A percentile compares a stretch with the other conserved stretches of the same genome.
phyloP scores from a whole-genome alignment of 2,329 filamentous ascomycete species.

The Fusarium azukiicola region DNA sequence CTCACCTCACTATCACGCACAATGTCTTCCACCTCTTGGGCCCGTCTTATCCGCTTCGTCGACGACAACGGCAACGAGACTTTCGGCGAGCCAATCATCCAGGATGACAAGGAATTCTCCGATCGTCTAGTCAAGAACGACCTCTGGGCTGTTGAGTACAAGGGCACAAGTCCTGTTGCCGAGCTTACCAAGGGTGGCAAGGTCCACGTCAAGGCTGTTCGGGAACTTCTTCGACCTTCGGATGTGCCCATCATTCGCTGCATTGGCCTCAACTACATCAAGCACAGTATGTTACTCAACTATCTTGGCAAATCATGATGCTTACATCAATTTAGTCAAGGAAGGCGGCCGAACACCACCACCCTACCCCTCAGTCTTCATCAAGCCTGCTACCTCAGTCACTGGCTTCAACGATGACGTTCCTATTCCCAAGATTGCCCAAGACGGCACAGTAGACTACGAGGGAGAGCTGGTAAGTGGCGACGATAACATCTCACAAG shows the following conservation, averaged over 20 bases:
- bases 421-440: slow-evolving; percentile 69
- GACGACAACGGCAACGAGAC: slow-evolving; percentile 58
- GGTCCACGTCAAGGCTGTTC: slow-evolving; percentile 57
- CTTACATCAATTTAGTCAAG: slow-evolving; percentile 63
- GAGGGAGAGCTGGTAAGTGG: slow-evolving; percentile 69
- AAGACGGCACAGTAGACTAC: slow-evolving; percentile 71
- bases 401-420: slow-evolving; percentile 62
- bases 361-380: slow-evolving; percentile 72
- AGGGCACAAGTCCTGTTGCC: slow-evolving; percentile 54
- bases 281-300: slow-evolving; percentile 56
- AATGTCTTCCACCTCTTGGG: slow-evolving; percentile 55
- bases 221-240: slow-evolving; percentile 54
- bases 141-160: slow-evolving; percentile 57
- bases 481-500: accelerated
- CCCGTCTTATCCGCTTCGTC: slow-evolving; percentile 60
- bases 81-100: slow-evolving; percentile 59
- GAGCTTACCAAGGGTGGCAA: slow-evolving; percentile 53
- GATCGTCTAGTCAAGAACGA: slow-evolving; percentile 49
- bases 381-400: slow-evolving; percentile 70
- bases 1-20: slow-evolving; percentile 25
- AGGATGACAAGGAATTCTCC: slow-evolving; percentile 53
- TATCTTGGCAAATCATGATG: accelerated
- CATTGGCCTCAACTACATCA: slow-evolving; percentile 62
- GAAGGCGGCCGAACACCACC: slow-evolving; percentile 74
- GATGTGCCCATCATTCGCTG: slow-evolving; percentile 62